These are phyloP conservation scores for Myriosclerotinia duriaeana DNA, from an alignment of 2,329 filamentous ascomycete genomes.

Conservation along the genomic window DNA sequence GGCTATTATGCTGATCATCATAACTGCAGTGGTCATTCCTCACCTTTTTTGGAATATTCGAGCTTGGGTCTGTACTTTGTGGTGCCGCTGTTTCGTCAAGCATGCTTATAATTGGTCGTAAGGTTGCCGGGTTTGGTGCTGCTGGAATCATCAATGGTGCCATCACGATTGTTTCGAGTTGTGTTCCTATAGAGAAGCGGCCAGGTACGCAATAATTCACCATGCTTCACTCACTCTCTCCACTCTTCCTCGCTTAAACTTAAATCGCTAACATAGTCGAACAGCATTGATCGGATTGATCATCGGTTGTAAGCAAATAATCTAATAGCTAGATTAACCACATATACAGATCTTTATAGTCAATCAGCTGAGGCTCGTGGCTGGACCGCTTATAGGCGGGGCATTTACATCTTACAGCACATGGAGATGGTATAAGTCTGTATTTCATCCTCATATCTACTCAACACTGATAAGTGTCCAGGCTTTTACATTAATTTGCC, in stretches of 20 bases:
- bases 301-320: too few relatives aligned
- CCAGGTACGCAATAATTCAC: too few relatives aligned
- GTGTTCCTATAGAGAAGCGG: conserved; percentile 28
- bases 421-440: conserved; percentile 39
- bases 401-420: conserved; percentile 42
- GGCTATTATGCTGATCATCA: background rate
- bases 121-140: conserved; percentile 53
- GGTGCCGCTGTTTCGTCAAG: conserved; percentile 49
- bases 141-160: conserved; percentile 54
- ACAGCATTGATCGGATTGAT: too few relatives aligned
- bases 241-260: too few relatives aligned
- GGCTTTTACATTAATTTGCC: conserved; percentile 46
- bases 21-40: background rate
- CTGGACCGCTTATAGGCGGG: conserved; percentile 42
- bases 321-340: too few relatives aligned
- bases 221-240: too few relatives aligned
- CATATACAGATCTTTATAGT: too few relatives aligned
- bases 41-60: conserved; percentile 46
- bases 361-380: conserved; percentile 31
- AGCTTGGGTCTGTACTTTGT: conserved; percentile 55
- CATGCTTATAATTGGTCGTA: conserved; percentile 56
- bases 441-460: too few relatives aligned
- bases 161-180: conserved; percentile 51
- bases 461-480: too few relatives aligned
- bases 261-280: too few relatives aligned